Evolutionary conservation across 805 yeast species (phyloP), one percentile per base, ranked within the genome.

Genomic region (Saccharomycopsis sp.): DNA sequence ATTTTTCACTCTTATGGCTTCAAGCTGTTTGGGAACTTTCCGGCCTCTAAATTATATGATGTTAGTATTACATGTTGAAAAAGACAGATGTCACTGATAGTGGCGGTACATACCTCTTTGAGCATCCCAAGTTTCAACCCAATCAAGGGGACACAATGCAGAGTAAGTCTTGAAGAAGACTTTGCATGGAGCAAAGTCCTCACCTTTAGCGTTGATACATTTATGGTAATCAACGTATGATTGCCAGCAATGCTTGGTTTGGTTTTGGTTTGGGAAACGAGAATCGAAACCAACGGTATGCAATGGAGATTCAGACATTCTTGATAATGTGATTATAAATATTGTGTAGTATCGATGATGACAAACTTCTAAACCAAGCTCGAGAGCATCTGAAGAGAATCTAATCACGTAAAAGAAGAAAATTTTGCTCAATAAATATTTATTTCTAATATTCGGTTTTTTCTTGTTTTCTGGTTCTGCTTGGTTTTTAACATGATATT

Each of bases 231-330:
- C 99, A 70, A 94, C 90, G 79, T 93, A 94, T 68, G 93, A 82
- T 80, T 93, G 97, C 85, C 93, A 96, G 82, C 98, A 94, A 82
- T 93, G 97, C 79, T 87, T 91, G 70, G 97, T 89, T 78, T 93
- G 99, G 85, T 93, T 93, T 76, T 85, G 92, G 81, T 90, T 84
- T 67, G 99, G 98, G 85, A 92, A 92, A 76, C 97, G 86, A 70
- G 96, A 87, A 75, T 89, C 96, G 78, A 87, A 87, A 62, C 87
- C 87, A 70, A 83, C 85, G 59, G 87, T 84, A 68, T 76, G 81
- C 66, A 82, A 72, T 67, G 80, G 80, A 67, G 76, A 68, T 59
- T 72, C 77, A 59, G 75, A 66, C 76, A 73, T 74, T 53, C 51
- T 64, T 29, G 41, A n/a, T 47, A 14, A 9, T 49, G 24, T 20